These are phyloP conservation scores for Sclerotinia glacialis DNA, from an alignment of 2,329 filamentous ascomycete genomes.

Conservation along the genomic window DNA sequence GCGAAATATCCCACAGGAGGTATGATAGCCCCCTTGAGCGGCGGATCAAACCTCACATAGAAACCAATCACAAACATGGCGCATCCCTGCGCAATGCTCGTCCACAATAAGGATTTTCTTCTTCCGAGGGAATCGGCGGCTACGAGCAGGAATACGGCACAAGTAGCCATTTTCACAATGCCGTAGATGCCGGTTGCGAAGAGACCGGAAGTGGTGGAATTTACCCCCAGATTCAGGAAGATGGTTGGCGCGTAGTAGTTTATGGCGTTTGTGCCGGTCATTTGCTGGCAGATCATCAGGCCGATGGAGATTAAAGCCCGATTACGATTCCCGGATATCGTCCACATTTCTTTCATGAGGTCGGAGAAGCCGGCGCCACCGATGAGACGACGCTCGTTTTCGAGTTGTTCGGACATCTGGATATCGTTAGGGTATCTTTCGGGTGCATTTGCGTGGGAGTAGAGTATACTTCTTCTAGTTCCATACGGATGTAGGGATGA, in stretches of 20 bases:
- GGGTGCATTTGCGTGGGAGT: conserved; percentile 20
- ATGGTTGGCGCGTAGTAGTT: conserved; percentile 61
- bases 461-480: conserved; percentile 49
- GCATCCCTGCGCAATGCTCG: conserved; percentile 57
- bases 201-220: conserved; percentile 54
- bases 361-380: conserved; percentile 49
- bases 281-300: conserved; percentile 56
- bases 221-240: conserved; percentile 63
- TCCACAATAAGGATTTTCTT: conserved; percentile 56
- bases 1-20: conserved; percentile 67
- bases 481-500: conserved; percentile 53
- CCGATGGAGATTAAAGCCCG: conserved; percentile 63
- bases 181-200: conserved; percentile 75
- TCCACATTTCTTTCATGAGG: conserved; percentile 61
- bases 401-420: conserved; percentile 45
- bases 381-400: conserved; percentile 49
- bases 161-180: conserved; percentile 65
- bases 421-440: conserved; percentile 4
- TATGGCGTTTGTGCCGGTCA: conserved; percentile 59
- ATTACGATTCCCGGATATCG: conserved; percentile 57
- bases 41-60: conserved; percentile 62
- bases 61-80: conserved; percentile 71
- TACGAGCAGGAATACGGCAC: conserved; percentile 62
- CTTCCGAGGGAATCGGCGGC: conserved; percentile 68
- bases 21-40: conserved; percentile 51